Base-by-base conservation (phyloP, 2,329 filamentous ascomycete species). In the Eurotiales sp. region DNA sequence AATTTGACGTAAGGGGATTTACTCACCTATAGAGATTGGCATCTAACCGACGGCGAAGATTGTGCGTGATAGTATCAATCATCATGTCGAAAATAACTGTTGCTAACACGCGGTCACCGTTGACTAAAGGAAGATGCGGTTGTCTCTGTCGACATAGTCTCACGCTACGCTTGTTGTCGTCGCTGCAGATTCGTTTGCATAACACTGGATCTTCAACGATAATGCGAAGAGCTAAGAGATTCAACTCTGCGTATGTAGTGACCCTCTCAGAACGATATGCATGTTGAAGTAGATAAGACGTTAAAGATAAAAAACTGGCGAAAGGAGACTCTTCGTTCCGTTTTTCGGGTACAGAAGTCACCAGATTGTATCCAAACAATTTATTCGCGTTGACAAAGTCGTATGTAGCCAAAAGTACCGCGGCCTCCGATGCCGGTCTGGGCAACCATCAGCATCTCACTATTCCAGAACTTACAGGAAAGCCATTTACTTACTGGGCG, bases 301-400 rank as follows among this genome's bases (percentile, higher is more conserved):
- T 88, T 39, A 96, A 77, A 0, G 92, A 97, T 23, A 97, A 74
- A 64, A 92, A 95, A 59, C 82, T 85, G 42, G 86, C 83, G 56
- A 99, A 85, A 0, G 91, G 87, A 1, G 85, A 80, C 61, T 92
- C 85, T 41, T 82, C 77, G 37, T 77, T 81, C 59, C 85, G 85
- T 44, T 70, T 71, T 22, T 84, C 82, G 1, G 83, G 71, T 5
- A 80, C 64, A 21, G 83, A 65, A 2, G 82, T 85, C 46, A 96
- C 82, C 39, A 99, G 72, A 60, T 87, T 91, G 66, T 88, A 87
- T 68, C 89, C 92, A 70, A 99, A 97, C 8, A 96, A 78, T 71
- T 96, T 97, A 74, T 97, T 99, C 29, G 91, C 87, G 64, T 95
- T 87, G 3, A 85, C 84, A 66, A 97, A 97, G 67, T 97, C 93